Conservation (phyloP, 257 asterid genomes). For the Fraxinus cuspidata region DNA sequence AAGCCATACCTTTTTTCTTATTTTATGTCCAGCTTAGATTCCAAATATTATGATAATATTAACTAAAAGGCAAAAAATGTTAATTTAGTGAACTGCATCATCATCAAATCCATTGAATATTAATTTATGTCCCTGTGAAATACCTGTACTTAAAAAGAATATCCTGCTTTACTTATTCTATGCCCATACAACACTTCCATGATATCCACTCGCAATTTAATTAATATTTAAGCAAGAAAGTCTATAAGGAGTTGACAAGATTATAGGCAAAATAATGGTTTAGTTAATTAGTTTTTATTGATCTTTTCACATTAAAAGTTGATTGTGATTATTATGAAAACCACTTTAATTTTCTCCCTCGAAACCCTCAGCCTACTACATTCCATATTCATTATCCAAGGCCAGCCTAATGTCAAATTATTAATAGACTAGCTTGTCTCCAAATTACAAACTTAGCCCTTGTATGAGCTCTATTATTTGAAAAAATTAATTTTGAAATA, state of each 20-base stretch:
- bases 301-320: background rate
- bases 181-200: slow-evolving; percentile 32
- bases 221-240: slow-evolving; percentile 24
- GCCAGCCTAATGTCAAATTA: background rate
- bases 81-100: slow-evolving; percentile 16
- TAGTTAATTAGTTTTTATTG: background rate
- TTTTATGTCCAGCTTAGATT: slow-evolving; percentile 21
- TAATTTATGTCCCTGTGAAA: slow-evolving; percentile 26
- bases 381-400: background rate
- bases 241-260: slow-evolving; percentile 41
- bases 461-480: no score
- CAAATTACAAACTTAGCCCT: background rate
- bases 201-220: slow-evolving; percentile 21
- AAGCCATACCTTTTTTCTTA: background rate
- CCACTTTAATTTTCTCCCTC: background rate
- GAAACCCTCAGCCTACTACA: background rate
- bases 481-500: no score
- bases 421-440: background rate
- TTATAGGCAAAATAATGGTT: slow-evolving; percentile 19
- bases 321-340: background rate
- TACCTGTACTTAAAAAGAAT: slow-evolving; percentile 33
- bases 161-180: slow-evolving; percentile 21
- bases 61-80: slow-evolving; percentile 11
- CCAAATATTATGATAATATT: slow-evolving; percentile 32
- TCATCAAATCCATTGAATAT: slow-evolving; percentile 16